A percentile compares a stretch with the other conserved stretches of the same genome.
Evolutionary conservation across 2,329 filamentous ascomycete genomes (phyloP).

Genomic region (Phyllosticta citriasiana): DNA sequence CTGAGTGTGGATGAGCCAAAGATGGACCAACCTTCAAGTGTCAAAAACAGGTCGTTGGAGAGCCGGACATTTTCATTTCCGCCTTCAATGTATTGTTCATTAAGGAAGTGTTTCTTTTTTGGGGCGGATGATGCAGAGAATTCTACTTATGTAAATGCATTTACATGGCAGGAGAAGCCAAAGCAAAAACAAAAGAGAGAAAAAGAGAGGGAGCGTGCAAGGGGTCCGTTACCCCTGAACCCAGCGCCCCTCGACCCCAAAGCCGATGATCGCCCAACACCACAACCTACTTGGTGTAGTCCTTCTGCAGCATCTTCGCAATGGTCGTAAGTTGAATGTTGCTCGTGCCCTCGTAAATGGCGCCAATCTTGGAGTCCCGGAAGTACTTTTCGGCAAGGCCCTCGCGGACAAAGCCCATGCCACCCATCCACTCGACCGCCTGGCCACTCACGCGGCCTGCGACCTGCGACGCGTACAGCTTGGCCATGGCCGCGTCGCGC

Average conservation of each 20-base stretch:
- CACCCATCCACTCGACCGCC: constrained; percentile 98
- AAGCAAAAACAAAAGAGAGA: too few relatives aligned
- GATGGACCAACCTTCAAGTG: too few relatives aligned
- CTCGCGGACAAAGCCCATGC: constrained; percentile 96
- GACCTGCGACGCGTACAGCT: constrained; percentile 88
- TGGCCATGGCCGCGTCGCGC: constrained; percentile 93
- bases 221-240: too few relatives aligned
- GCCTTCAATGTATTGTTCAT: neutral
- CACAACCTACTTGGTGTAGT: constrained; percentile 47
- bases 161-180: neutral
- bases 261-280: too few relatives aligned
- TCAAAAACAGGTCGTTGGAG: too few relatives aligned
- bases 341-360: constrained; percentile 90
- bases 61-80: too few relatives aligned
- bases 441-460: constrained; percentile 75
- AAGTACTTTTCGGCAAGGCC: constrained; percentile 97
- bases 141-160: too few relatives aligned
- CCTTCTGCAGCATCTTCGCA: constrained; percentile 58
- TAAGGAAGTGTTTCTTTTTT: neutral
- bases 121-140: neutral
- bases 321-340: constrained; percentile 64
- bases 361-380: constrained; percentile 95
- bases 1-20: too few relatives aligned
- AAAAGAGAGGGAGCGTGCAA: too few relatives aligned
- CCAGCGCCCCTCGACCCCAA: too few relatives aligned